Evolutionary conservation across 441 rosid species (phyloP).

Genomic region (Syzygium syzygioides): DNA sequence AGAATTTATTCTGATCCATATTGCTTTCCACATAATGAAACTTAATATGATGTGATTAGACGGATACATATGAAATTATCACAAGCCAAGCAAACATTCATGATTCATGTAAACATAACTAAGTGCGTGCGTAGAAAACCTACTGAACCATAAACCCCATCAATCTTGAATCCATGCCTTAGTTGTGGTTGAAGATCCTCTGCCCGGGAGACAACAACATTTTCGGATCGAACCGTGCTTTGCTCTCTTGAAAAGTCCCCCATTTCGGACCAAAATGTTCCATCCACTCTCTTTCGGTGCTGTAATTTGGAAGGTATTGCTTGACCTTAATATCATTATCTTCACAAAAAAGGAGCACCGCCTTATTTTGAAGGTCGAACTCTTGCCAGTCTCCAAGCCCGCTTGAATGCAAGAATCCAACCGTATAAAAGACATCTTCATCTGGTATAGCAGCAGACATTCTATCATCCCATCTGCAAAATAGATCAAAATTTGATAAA

Average conservation of each 20-base stretch:
- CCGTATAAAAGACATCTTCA: neutral
- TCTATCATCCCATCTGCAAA: neutral
- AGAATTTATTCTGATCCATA: neutral
- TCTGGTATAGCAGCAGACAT: neutral
- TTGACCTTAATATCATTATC: neutral
- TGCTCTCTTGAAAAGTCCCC: neutral
- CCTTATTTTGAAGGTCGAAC: neutral
- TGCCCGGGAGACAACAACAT: neutral
- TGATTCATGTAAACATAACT: neutral
- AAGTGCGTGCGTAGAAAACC: neutral
- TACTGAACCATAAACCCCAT: neutral
- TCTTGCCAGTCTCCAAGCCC: neutral
- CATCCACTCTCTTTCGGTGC: neutral
- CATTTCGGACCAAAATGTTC: neutral
- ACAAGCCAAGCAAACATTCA: neutral
- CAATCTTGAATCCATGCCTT: neutral
- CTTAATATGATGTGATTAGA: neutral
- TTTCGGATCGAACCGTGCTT: neutral
- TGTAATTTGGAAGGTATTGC: neutral
- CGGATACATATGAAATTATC: neutral
- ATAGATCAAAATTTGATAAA: neutral
- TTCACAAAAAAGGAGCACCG: neutral
- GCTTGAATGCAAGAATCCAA: neutral
- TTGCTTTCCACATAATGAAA: neutral
- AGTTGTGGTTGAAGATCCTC: neutral